A percentile compares a stretch with the other conserved stretches of the same genome.
Conservation (phyloP, 495 filamentous ascomycete species). For the Xylaria longipes region DNA sequence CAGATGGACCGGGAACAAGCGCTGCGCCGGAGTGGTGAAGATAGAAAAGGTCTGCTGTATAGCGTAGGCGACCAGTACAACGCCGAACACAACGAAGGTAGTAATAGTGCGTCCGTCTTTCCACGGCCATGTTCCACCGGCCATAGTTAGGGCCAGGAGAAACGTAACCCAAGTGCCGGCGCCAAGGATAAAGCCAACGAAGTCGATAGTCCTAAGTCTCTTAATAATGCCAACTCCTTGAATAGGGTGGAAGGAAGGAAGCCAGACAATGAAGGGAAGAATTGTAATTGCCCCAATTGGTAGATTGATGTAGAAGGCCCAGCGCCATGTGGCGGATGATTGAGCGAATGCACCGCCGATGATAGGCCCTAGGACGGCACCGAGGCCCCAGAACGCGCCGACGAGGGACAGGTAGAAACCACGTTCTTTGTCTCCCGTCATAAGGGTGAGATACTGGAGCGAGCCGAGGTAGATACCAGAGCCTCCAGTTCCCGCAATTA, state of each 20-base stretch:
- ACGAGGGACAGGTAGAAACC: slow-evolving; percentile 46
- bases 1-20: too few relatives aligned
- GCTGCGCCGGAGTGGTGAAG: too few relatives aligned
- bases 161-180: slow-evolving; percentile 51
- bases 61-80: too few relatives aligned
- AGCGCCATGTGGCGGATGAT: slow-evolving; percentile 54
- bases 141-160: too few relatives aligned
- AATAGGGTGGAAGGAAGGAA: slow-evolving; percentile 43
- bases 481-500: slow-evolving; percentile 44
- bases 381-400: slow-evolving; percentile 53
- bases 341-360: slow-evolving; percentile 66
- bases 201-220: slow-evolving; percentile 40
- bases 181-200: slow-evolving; percentile 51
- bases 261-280: slow-evolving; percentile 59
- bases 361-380: slow-evolving; percentile 60
- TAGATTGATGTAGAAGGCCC: slow-evolving; percentile 74
- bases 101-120: too few relatives aligned
- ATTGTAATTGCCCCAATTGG: slow-evolving; percentile 56
- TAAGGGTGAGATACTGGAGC: slow-evolving; percentile 45
- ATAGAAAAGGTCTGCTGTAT: too few relatives aligned
- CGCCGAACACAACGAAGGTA: too few relatives aligned
- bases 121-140: too few relatives aligned
- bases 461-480: slow-evolving; percentile 56
- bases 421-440: slow-evolving; percentile 51
- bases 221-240: neutral